phyloP scores from a whole-genome alignment of 441 rosid genomes.

The Euphorbia neoarborescens region DNA sequence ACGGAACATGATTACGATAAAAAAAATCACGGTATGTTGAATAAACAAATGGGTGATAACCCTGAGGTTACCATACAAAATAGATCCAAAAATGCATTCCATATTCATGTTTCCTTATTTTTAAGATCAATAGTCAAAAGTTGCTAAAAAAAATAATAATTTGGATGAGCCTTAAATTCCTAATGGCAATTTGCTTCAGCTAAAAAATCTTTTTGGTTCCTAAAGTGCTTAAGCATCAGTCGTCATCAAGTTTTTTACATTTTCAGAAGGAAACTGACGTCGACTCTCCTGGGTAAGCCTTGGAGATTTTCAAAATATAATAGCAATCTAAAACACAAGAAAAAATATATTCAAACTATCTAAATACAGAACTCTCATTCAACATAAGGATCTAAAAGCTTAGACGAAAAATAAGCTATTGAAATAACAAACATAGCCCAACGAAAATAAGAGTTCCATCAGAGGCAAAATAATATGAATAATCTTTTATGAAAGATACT shows the following conservation, averaged over 20 bases:
- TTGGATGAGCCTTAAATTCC: background rate
- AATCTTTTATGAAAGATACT: no score
- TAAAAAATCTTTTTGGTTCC: slow-evolving; percentile 25
- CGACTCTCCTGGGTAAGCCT: slow-evolving; percentile 93
- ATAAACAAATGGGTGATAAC: slow-evolving; percentile 1
- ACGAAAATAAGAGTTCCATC: background rate
- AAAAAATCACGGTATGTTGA: background rate
- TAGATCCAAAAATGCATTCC: background rate
- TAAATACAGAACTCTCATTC: slow-evolving; percentile 6
- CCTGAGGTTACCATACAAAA: background rate
- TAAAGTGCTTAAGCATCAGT: slow-evolving; percentile 96
- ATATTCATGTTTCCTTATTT: background rate
- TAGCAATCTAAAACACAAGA: slow-evolving; percentile 60
- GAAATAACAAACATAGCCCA: background rate
- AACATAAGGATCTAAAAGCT: background rate
- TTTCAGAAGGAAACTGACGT: slow-evolving; percentile 75
- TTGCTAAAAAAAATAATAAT: slow-evolving; percentile 12
- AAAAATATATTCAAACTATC: background rate
- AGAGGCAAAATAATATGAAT: background rate
- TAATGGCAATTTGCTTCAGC: background rate
- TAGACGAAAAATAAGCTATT: background rate
- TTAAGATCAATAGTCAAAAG: background rate
- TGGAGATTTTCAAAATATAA: slow-evolving; percentile 87
- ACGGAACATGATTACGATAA: no score
- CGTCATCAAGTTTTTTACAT: slow-evolving; percentile 98